Evolutionary conservation across 768 basidiomycete genomes (phyloP).

Genomic region (Xerocomus spinulosus): DNA sequence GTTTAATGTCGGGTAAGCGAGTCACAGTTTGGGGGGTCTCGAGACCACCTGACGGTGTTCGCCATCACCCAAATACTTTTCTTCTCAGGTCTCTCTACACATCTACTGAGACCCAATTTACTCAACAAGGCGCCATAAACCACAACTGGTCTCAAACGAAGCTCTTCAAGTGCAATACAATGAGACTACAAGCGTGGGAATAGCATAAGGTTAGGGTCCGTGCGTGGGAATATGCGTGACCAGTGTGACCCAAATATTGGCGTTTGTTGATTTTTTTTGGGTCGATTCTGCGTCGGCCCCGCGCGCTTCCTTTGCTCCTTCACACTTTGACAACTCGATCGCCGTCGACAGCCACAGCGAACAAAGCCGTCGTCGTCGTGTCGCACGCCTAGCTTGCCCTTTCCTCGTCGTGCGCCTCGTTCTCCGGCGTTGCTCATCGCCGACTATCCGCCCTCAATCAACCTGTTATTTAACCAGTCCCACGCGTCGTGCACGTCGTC

Average conservation of each 20-base stretch:
- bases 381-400: constrained; percentile 27
- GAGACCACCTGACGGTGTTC: constrained; percentile 18
- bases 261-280: constrained; percentile 37
- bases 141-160: too few species aligned
- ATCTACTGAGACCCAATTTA: neutral
- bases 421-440: constrained; percentile 22
- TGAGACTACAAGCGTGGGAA: constrained; percentile 29
- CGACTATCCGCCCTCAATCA: constrained; percentile 21
- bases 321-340: constrained; percentile 44
- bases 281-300: constrained; percentile 41
- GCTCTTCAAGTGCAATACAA: too few species aligned
- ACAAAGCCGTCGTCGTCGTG: constrained; percentile 39
- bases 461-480: constrained; percentile 34
- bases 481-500: constrained; percentile 49
- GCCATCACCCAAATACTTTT: constrained; percentile 1
- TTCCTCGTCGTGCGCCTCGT: constrained; percentile 17
- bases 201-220: constrained; percentile 40
- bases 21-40: constrained; percentile 22
- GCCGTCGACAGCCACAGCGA: constrained; percentile 45
- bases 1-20: constrained; percentile 3
- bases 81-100: neutral
- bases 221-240: constrained; percentile 38
- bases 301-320: constrained; percentile 43
- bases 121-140: neutral
- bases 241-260: constrained; percentile 36